Evolutionary conservation across 2,329 filamentous ascomycete species (phyloP).

Genomic region (Pseudogymnoascus sp.): DNA sequence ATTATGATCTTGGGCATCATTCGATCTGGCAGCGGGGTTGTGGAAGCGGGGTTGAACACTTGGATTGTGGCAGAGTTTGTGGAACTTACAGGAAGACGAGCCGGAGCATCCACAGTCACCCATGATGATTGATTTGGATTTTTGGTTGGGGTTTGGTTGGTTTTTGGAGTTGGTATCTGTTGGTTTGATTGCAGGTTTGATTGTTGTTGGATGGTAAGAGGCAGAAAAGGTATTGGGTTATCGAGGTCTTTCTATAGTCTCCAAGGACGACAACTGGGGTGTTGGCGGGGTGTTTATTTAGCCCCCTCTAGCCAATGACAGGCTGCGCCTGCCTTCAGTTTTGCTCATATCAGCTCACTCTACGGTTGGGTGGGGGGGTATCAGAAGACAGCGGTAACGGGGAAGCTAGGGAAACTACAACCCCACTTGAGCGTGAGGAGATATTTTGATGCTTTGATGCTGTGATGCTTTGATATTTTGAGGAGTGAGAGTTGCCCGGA

Average conservation of each 20-base stretch:
- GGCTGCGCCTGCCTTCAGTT: neutral
- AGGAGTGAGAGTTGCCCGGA: neutral
- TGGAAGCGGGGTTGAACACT: neutral
- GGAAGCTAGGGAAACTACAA: neutral
- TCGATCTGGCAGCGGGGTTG: neutral
- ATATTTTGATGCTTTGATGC: neutral
- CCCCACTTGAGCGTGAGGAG: neutral
- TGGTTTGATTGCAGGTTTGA: neutral
- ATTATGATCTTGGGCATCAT: conserved; percentile 2
- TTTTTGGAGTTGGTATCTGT: neutral
- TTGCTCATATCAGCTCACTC: neutral
- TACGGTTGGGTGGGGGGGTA: neutral
- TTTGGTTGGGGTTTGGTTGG: neutral
- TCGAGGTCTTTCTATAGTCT: neutral
- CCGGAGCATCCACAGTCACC: conserved; percentile 10
- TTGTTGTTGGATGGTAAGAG: neutral
- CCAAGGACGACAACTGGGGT: neutral
- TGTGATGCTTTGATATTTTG: neutral
- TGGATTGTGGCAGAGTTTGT: neutral
- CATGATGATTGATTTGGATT: conserved; percentile 7
- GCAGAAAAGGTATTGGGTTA: neutral
- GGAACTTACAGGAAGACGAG: conserved; percentile 8
- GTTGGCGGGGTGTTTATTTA: conserved; percentile 1
- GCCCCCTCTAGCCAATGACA: neutral
- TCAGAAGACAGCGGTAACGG: neutral